A percentile compares a stretch with the other conserved stretches of the same genome.
phyloP scores from a whole-genome alignment of 768 basidiomycete genomes.

The Lentinus tigrinus region DNA sequence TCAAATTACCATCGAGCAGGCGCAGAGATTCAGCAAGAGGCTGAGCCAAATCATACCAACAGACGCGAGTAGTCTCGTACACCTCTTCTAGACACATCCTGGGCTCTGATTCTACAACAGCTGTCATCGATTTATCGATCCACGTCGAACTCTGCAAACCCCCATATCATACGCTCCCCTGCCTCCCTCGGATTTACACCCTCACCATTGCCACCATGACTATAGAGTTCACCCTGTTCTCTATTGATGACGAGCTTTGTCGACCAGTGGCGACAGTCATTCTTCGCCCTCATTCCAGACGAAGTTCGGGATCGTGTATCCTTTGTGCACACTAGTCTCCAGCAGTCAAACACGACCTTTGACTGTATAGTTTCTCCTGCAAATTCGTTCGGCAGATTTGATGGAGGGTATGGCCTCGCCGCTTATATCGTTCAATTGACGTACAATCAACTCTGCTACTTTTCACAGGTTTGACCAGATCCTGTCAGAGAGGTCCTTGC shows the following conservation, averaged over 20 bases:
- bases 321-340: conserved; percentile 6
- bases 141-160: no score
- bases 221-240: no score
- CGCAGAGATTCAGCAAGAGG: no score
- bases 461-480: conserved; percentile 21
- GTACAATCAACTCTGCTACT: neutral
- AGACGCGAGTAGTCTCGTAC: no score
- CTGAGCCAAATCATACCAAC: no score
- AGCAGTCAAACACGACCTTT: conserved; percentile 2
- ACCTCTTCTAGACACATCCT: no score
- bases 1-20: no score
- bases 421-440: neutral
- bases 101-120: no score
- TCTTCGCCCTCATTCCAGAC: neutral
- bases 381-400: conserved; percentile 30
- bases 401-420: conserved; percentile 23
- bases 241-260: neutral
- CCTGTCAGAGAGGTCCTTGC: conserved; percentile 18
- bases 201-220: no score
- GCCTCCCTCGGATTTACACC: no score
- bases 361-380: conserved; percentile 32
- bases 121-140: no score
- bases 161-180: no score
- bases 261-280: neutral
- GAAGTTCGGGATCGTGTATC: neutral